Evolutionary conservation across 1,284 basidiomycete genomes (phyloP), one percentile per base, ranked within the genome.

Genomic region (Ustilago loliicola): DNA sequence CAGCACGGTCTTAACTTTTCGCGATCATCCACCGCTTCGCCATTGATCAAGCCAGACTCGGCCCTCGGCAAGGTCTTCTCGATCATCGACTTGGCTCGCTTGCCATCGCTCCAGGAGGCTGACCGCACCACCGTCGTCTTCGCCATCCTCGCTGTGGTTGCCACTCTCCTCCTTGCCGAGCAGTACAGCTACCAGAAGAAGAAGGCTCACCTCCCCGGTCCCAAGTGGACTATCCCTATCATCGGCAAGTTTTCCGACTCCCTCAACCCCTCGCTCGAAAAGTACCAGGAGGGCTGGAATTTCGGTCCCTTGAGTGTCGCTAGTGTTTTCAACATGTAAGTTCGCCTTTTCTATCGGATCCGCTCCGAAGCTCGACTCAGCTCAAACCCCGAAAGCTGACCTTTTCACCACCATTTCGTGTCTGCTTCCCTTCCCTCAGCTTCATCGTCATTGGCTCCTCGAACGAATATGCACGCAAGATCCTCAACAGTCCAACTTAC

Each of bases 181-280:
- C 83, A 84, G 68, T 69, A 77, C 77, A 61, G 55, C 53, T 84
- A 84, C 61, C 76, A 79, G 50, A 61, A 69, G 54, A 84, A 80
- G 66, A 86, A 86, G 77, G 79, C 61, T 11, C 60, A 66, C 32
- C 76, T 86, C 2, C 85, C 85, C 21, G 85, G 85, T 30, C 73
- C 85, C 8, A 76, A 67, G 57, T 86, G 85, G 85, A 85, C 84
- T 29, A 86, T 85, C 61, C 85, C 85, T 27, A 65, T 86, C 54
- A 85, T 86, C 52, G 85, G 85, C 64, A 85, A 85, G 72, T 86
- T 86, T 68, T 74, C 80, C 59, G 85, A 86, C 59, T 85, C 83
- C 59, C 80, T 86, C 34, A 57, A 80, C 61, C 85, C 85, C 3
- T 74, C 75, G 42, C 80, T 86, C 47, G 85, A 85, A 48, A 86